Conservation (phyloP, 495 filamentous ascomycete genomes). For the Aspergillus sparsus region DNA sequence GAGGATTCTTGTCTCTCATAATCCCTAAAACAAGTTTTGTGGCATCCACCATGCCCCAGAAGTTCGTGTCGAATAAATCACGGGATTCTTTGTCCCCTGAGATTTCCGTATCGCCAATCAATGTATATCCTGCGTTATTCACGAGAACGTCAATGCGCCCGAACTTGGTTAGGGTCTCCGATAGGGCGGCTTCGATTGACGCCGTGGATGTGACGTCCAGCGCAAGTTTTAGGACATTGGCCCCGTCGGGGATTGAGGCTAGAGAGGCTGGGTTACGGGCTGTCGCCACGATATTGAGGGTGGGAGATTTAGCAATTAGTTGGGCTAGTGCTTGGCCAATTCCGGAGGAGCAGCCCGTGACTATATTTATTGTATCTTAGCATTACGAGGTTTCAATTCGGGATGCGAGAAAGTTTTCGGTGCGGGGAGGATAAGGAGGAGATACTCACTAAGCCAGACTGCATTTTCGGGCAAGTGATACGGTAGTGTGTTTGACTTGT, state of each 20-base stretch:
- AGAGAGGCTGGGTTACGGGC: constrained; percentile 41
- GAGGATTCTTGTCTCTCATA: constrained; percentile 39
- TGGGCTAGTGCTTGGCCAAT: constrained; percentile 48
- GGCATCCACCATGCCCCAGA: constrained; percentile 53
- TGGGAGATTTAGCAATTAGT: constrained; percentile 32
- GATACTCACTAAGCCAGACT: too few species aligned
- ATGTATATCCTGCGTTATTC: constrained; percentile 40
- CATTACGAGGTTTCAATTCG: too few species aligned
- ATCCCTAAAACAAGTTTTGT: constrained; percentile 47
- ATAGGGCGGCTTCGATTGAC: constrained; percentile 29
- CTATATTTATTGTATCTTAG: constrained; percentile 13
- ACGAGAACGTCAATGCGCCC: constrained; percentile 31
- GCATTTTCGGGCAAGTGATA: too few species aligned
- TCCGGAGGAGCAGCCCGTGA: constrained; percentile 34
- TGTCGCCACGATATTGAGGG: constrained; percentile 52
- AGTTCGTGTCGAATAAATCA: constrained; percentile 53
- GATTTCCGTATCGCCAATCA: constrained; percentile 49
- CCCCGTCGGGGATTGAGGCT: constrained; percentile 35
- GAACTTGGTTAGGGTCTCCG: constrained; percentile 35
- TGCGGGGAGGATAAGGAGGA: too few species aligned
- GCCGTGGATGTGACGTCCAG: constrained; percentile 37
- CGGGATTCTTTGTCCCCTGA: constrained; percentile 40
- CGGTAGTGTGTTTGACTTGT: too few species aligned
- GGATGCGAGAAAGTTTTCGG: too few species aligned
- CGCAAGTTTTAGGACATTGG: constrained; percentile 44